Conservation (phyloP, 345 rosid genomes). For the Capsella bursapastoris region DNA sequence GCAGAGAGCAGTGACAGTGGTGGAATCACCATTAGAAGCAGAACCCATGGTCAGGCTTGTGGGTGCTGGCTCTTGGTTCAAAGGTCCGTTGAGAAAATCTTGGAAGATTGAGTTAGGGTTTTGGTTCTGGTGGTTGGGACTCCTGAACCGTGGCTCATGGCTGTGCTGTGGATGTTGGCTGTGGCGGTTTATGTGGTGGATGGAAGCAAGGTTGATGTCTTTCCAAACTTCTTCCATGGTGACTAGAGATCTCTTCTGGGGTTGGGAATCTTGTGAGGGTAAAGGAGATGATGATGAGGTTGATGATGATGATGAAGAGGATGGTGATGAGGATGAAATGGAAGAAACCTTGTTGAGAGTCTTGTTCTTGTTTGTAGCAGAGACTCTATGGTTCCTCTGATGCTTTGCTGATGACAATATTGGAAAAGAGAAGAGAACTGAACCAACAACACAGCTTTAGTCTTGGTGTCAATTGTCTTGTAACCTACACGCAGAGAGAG, state of each 20-base stretch:
- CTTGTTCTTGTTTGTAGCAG: conserved; percentile 37
- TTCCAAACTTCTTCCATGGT: conserved; percentile 92
- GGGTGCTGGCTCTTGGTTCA: conserved; percentile 44
- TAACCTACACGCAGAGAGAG: conserved; percentile 36
- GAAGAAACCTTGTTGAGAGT: conserved; percentile 33
- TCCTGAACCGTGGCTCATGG: conserved; percentile 39
- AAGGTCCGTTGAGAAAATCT: conserved; percentile 66
- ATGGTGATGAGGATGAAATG: conserved; percentile 32
- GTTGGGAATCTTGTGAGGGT: conserved; percentile 30
- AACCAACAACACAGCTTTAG: conserved; percentile 38
- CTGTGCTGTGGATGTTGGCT: conserved; percentile 42
- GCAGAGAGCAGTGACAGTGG: conserved; percentile 35
- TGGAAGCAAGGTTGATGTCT: conserved; percentile 64
- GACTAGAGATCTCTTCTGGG: conserved; percentile 31
- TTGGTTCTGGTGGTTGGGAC: conserved; percentile 31
- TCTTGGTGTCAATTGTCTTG: conserved; percentile 41
- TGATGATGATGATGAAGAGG: conserved; percentile 20
- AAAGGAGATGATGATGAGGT: conserved; percentile 13
- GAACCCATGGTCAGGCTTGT: conserved; percentile 40
- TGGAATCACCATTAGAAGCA: conserved; percentile 15
- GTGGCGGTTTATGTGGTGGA: conserved; percentile 46
- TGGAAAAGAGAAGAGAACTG: conserved; percentile 37
- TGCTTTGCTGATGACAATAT: conserved; percentile 43
- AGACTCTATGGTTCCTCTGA: conserved; percentile 37
- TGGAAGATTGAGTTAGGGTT: conserved; percentile 58